A percentile compares a stretch with the other conserved stretches of the same genome.
These are phyloP conservation scores for Amylocarpus encephaloides DNA, from an alignment of 2,329 filamentous ascomycete genomes.

Conservation along the genomic window DNA sequence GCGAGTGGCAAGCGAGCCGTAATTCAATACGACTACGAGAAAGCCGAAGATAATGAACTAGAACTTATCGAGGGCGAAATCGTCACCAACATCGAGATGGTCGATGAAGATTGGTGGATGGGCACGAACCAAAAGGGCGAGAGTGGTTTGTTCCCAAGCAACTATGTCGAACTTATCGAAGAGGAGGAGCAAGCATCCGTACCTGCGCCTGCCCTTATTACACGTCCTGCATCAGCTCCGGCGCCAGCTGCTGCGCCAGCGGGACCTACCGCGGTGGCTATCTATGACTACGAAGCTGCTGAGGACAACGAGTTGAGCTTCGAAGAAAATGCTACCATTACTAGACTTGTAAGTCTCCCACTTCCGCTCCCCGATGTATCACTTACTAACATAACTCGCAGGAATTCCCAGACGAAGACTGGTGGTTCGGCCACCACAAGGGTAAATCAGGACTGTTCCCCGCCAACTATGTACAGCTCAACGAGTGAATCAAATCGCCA, in stretches of 20 bases:
- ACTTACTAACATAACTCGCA: slow-evolving; percentile 30
- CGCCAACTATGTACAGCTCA: slow-evolving; percentile 60
- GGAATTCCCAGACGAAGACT: slow-evolving; percentile 97
- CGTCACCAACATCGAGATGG: slow-evolving; percentile 90
- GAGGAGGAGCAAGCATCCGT: slow-evolving; percentile 31
- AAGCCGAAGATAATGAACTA: slow-evolving; percentile 94
- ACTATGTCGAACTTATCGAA: slow-evolving; percentile 85
- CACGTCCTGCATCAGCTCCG: slow-evolving; percentile 35
- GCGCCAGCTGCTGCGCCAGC: slow-evolving; percentile 34
- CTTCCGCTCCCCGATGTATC: neutral
- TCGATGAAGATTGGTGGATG: slow-evolving; percentile 99
- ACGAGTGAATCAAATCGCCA: slow-evolving; percentile 21
- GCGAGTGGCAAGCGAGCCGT: slow-evolving; percentile 65
- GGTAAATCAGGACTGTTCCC: slow-evolving; percentile 81
- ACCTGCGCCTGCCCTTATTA: slow-evolving; percentile 20
- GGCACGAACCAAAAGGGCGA: slow-evolving; percentile 82
- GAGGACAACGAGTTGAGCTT: slow-evolving; percentile 89
- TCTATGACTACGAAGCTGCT: slow-evolving; percentile 95
- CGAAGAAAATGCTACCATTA: slow-evolving; percentile 80
- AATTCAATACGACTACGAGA: slow-evolving; percentile 93
- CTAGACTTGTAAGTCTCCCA: slow-evolving; percentile 58
- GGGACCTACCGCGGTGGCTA: slow-evolving; percentile 67
- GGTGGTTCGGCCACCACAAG: slow-evolving; percentile 89
- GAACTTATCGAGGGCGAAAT: slow-evolving; percentile 83
- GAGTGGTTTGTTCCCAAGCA: slow-evolving; percentile 87